Evolutionary conservation across 176 grass and related monocot genomes (phyloP), one percentile per base, ranked within the genome.

Genomic region (Avena insularis): DNA sequence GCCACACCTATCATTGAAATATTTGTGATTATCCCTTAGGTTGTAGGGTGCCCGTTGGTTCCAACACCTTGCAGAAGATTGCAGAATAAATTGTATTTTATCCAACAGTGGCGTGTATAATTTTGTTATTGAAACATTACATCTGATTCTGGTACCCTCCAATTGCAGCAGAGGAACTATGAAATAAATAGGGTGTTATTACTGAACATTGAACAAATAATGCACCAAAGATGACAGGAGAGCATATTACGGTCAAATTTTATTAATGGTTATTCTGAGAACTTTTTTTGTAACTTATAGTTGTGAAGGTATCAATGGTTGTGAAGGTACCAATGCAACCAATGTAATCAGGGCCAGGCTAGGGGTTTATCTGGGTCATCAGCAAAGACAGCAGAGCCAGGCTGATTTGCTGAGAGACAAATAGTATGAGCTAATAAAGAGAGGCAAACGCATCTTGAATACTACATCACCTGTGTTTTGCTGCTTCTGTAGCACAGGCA

Each of bases 21-120:
- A 88, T 83, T 47, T 88, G 90, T 85, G 86, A 88, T 88, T 88
- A 91, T 88, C 36, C 80, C 64, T 78, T 91, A 91, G 90, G 56
- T 59, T 23, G 50, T 88, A 84, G 89, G 47, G 49, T 75, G 29
- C 62, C 62, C 21, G 71, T 82, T 78, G 71, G 62, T 71, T 82
- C 8, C 59, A 77, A 77, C 27, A 77, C 21, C 14, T 19, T 72
- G 82, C 82, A 88, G 86, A 82, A 82, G 61, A 77, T 63, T 72
- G 82, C 86, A 78, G n/a, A 91, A 86, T 88, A 91, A 91, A 85
- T 11, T 91, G 78, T 82, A 85, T 77, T 81, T 84, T 64, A 65
- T 83, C 55, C 61, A 83, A 73, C 54, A 79, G n/a, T 78, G 78
- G 80, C 25, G 20, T 90, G 85, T 87, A 79, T 87, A 79, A 77